Base-by-base conservation (phyloP, 192 early-diverging fungal genomes). In the Entophlyctis luteolus region DNA sequence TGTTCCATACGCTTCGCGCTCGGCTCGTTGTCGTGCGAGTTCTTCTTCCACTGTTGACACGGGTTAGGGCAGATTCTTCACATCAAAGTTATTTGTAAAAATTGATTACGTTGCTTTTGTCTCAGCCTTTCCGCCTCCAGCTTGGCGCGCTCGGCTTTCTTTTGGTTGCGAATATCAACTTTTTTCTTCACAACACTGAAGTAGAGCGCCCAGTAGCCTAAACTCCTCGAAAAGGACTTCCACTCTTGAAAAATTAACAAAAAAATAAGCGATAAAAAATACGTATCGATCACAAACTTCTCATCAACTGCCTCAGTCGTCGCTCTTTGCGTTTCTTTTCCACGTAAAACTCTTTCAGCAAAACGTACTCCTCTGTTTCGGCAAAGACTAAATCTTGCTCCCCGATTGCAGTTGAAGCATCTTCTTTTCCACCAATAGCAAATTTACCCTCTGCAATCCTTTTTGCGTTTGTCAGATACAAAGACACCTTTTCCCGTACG, bases 281-380 rank as follows among this genome's bases (percentile, higher is more conserved):
- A 1, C 0, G 8, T 28, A 35, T 35, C n/a, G 33, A 2, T 0
- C 34, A 48, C 42, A 20, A 46, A 66, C 63, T 54, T 66, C 50
- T 3, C 63, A 66, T 66, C 36, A 66, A 38, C 32, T 54, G 27
- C 20, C 33, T 42, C 34, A 66, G 28, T n/a, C 63, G 25, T 27
- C 50, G 34, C 32, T 66, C 63, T 27, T 66, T 66, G 22, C 50
- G 4, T 38, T 36, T 31, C 63, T 66, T 66, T 36, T 25, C 63
- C 36, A 66, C 42, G 28, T 66, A 66, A 55, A 66, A 66, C 50
- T 66, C 63, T 29, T 66, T 66, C 35, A 66, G 28, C 50, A 66
- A 34, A 20, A 31, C 63, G 55, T 54, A 54, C 34, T 66, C 63
- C 27, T 66, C 63, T 16, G 52, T 54, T 28, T 66, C 63, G 8